A percentile compares a stretch with the other conserved stretches of the same genome.
Evolutionary conservation across 1,139 yeast species (phyloP).

Genomic region (Magnusiomyces paraingens): DNA sequence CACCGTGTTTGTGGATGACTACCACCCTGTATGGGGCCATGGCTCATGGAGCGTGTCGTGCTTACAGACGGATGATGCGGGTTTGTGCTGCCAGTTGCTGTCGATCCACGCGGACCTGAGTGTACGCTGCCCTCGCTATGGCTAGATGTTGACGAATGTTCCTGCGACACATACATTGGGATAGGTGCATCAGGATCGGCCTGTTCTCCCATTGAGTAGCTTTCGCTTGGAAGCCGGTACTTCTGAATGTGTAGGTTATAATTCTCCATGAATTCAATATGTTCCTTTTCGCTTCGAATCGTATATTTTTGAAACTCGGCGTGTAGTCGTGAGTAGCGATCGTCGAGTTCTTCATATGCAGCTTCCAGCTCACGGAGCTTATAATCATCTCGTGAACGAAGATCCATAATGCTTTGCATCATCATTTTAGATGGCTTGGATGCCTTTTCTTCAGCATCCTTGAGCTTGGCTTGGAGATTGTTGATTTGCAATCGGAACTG

Average conservation of each 20-base stretch:
- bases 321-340: slow-evolving; percentile 8
- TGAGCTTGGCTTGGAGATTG: slow-evolving; percentile 18
- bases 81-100: no score
- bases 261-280: no score
- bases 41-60: background rate
- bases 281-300: no score
- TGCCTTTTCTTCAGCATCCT: slow-evolving; percentile 16
- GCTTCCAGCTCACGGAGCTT: slow-evolving; percentile 21
- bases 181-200: no score
- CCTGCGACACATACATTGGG: no score
- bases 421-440: slow-evolving; percentile 14
- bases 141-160: no score
- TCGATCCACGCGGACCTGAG: no score
- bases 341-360: slow-evolving; percentile 24
- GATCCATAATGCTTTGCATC: slow-evolving; percentile 18
- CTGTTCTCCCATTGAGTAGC: no score
- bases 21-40: background rate
- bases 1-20: background rate
- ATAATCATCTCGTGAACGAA: slow-evolving; percentile 19
- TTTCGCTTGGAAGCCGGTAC: no score
- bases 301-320: no score
- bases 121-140: no score
- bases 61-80: background rate
- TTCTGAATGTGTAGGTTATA: no score
- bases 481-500: slow-evolving; percentile 18